These are phyloP conservation scores for Syncephalastrum contaminatum DNA, from an alignment of 371 early-diverging fungal genomes.

Conservation along the genomic window DNA sequence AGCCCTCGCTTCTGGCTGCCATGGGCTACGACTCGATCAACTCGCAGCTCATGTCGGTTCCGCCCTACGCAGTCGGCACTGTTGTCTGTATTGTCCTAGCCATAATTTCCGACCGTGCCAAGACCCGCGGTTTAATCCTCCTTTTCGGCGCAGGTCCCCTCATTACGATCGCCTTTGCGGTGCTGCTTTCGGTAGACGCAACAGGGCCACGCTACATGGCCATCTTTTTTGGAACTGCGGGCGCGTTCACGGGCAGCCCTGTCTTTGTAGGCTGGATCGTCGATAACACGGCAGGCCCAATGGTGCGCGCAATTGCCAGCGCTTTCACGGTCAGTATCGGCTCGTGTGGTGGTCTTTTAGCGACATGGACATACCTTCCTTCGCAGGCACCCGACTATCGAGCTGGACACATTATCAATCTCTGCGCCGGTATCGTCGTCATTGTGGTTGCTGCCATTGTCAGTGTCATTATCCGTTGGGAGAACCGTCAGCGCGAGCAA, in stretches of 20 bases:
- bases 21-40: constrained; percentile 21
- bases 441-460: constrained; percentile 8
- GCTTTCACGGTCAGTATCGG: constrained; percentile 19
- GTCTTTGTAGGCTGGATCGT: constrained; percentile 25
- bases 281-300: constrained; percentile 22
- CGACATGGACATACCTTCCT: constrained; percentile 28
- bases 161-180: constrained; percentile 15
- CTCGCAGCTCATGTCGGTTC: constrained; percentile 38
- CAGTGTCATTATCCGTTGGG: constrained; percentile 12
- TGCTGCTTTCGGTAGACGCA: constrained; percentile 15
- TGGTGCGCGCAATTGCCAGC: constrained; percentile 24
- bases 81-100: constrained; percentile 27
- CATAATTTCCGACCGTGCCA: constrained; percentile 26
- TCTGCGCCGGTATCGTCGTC: constrained; percentile 16
- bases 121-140: constrained; percentile 27
- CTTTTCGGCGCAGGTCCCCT: constrained; percentile 15
- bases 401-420: constrained; percentile 22
- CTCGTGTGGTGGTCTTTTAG: constrained; percentile 19
- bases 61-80: constrained; percentile 35
- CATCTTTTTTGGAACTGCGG: constrained; percentile 24
- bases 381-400: constrained; percentile 22
- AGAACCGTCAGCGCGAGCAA: constrained; percentile 14
- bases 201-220: constrained; percentile 23
- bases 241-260: constrained; percentile 25
- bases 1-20: constrained; percentile 15